Conservation (phyloP, 148 eudicot genomes). For the Polygonum maritimum region DNA sequence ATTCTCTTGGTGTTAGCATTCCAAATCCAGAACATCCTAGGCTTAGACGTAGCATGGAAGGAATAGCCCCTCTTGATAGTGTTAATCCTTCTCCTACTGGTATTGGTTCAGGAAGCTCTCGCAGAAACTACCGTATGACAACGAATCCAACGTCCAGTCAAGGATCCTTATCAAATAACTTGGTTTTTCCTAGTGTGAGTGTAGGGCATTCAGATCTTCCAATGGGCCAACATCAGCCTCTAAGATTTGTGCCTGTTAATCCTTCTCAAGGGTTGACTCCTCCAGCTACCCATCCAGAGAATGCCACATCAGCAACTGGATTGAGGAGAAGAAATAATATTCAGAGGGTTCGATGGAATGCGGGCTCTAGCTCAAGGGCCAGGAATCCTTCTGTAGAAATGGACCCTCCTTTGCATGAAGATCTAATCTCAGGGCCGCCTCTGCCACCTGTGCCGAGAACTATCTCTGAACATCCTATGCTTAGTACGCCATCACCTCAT, state of each 20-base stretch:
- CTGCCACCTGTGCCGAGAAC: constrained; percentile 24
- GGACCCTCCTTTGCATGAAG: constrained; percentile 25
- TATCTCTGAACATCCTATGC: constrained; percentile 50
- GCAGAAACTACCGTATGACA: constrained; percentile 49
- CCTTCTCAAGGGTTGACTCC: constrained; percentile 40
- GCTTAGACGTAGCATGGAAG: constrained; percentile 47
- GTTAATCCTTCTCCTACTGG: constrained; percentile 22
- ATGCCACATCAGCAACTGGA: constrained; percentile 26
- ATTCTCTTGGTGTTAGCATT: constrained; percentile 11
- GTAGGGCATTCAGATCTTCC: constrained; percentile 21
- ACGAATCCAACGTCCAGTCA: constrained; percentile 33
- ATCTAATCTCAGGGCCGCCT: constrained; percentile 26
- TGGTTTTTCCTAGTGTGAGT: constrained; percentile 21
- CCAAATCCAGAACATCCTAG: constrained; percentile 38
- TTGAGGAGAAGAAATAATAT: constrained; percentile 29
- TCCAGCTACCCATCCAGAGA: constrained; percentile 26
- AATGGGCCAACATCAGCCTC: constrained; percentile 27
- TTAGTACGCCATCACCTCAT: constrained; percentile 36
- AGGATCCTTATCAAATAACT: constrained; percentile 25
- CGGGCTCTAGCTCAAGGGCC: constrained; percentile 35
- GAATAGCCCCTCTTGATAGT: constrained; percentile 23
- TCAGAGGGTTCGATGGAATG: constrained; percentile 52
- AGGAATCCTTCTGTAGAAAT: constrained; percentile 35
- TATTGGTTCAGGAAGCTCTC: constrained; percentile 35
- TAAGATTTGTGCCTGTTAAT: constrained; percentile 33